These are phyloP conservation scores for Penicillium sp. DNA, from an alignment of 2,329 filamentous ascomycete genomes.

Conservation along the genomic window DNA sequence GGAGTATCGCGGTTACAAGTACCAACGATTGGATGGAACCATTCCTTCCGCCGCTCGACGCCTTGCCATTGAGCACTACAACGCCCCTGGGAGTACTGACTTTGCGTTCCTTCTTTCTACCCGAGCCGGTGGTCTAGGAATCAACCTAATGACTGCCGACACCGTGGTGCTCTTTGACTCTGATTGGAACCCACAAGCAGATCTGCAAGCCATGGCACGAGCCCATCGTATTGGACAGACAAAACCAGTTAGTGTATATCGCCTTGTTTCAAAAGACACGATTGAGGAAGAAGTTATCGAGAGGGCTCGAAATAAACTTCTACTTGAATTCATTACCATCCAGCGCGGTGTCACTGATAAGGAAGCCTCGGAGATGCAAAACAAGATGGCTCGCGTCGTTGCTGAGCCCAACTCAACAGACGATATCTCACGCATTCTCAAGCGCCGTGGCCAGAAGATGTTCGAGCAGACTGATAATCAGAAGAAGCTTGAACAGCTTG, in stretches of 20 bases:
- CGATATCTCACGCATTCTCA: slow-evolving; percentile 94
- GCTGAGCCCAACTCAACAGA: slow-evolving; percentile 88
- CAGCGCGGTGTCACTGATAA: slow-evolving; percentile 97
- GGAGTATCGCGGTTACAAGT: slow-evolving; percentile 88
- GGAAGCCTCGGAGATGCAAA: slow-evolving; percentile 79
- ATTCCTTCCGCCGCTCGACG: slow-evolving; percentile 86
- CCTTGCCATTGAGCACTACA: slow-evolving; percentile 97
- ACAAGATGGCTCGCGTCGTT: slow-evolving; percentile 70
- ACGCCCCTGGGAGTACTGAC: slow-evolving; percentile 91
- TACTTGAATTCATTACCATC: slow-evolving; percentile 96
- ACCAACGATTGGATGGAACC: slow-evolving; percentile 92
- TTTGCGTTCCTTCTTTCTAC: slow-evolving; percentile 97
- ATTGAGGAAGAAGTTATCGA: slow-evolving; percentile 98
- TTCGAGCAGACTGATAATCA: slow-evolving; percentile 98
- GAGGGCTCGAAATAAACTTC: slow-evolving; percentile 93
- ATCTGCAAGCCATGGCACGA: slow-evolving; percentile 97
- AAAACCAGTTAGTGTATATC: slow-evolving; percentile 92
- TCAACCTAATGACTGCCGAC: slow-evolving; percentile 98
- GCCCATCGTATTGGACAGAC: slow-evolving; percentile 98
- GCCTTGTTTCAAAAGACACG: slow-evolving; percentile 95
- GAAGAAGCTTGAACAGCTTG: slow-evolving; percentile 92
- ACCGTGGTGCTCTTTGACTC: slow-evolving; percentile 98
- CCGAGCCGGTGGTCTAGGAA: slow-evolving; percentile 93
- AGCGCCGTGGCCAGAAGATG: slow-evolving; percentile 98
- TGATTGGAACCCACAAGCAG: slow-evolving; percentile 94